These are phyloP conservation scores for Rhexocercosporidium sp. DNA, from an alignment of 2,329 filamentous ascomycete genomes.

Conservation along the genomic window DNA sequence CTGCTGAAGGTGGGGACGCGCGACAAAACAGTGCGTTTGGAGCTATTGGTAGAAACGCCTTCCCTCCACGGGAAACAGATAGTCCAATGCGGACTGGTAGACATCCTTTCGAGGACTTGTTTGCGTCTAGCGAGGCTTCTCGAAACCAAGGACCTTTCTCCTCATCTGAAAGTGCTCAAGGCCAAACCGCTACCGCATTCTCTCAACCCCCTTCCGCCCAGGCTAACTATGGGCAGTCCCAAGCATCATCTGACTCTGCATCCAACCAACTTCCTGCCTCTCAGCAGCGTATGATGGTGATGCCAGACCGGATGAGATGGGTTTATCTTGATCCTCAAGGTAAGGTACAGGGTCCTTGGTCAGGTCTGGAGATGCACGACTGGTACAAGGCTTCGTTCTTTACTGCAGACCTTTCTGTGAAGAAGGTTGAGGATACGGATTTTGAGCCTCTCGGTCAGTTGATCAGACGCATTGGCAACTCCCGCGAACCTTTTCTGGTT, in stretches of 20 bases:
- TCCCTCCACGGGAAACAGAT: slow-evolving; percentile 63
- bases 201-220: slow-evolving; percentile 36
- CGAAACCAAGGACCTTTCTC: slow-evolving; percentile 37
- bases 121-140: slow-evolving; percentile 31
- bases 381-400: slow-evolving; percentile 99
- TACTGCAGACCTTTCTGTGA: slow-evolving; percentile 90
- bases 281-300: slow-evolving; percentile 90
- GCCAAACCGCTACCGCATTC: slow-evolving; percentile 35
- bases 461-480: slow-evolving; percentile 95
- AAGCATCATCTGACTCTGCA: slow-evolving; percentile 53
- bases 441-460: slow-evolving; percentile 96
- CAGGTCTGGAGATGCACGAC: slow-evolving; percentile 97
- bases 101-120: slow-evolving; percentile 59
- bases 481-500: slow-evolving; percentile 94
- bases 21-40: slow-evolving; percentile 67
- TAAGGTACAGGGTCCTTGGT: slow-evolving; percentile 91
- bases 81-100: slow-evolving; percentile 62
- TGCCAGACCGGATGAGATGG: slow-evolving; percentile 99
- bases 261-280: slow-evolving; percentile 70
- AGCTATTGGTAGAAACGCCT: slow-evolving; percentile 67
- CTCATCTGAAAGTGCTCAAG: slow-evolving; percentile 34
- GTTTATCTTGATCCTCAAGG: slow-evolving; percentile 96
- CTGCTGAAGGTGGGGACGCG: slow-evolving; percentile 64
- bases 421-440: slow-evolving; percentile 90
- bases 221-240: slow-evolving; percentile 40